Base-by-base conservation (phyloP, 306 rosid genomes). In the Quercus rubra region DNA sequence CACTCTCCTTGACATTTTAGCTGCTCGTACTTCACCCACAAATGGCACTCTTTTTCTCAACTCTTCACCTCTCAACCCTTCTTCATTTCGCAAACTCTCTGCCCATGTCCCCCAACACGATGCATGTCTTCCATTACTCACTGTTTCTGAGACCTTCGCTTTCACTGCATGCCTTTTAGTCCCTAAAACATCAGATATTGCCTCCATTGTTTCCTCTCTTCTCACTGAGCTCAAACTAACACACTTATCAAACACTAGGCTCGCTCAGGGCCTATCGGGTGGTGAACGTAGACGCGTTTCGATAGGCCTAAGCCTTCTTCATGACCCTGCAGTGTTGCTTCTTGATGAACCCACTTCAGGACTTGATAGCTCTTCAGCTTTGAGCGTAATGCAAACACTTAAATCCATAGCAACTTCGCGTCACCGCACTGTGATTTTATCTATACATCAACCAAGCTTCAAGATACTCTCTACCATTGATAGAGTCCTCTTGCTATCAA, bases 311-410 rank as follows among this genome's bases (percentile, higher is more conserved):
- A 83, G 92, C 61, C 97, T 94, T 20, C 97, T 94, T 28, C 99
- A 92, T 67, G 99, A 92, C 55, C 99, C 99, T 0, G 87, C 92
- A 0, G 88, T 94, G 3, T 43, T 94, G 15, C 91, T 94, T 10
- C 94, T 94, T 0, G 99, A 94, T 70, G 99, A 94, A 64, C 99
- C 99, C n/a, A 94, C 99, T 43, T 92, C 99, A 7, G 95, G 99
- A 0, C 97, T 94, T 8, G 97, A 94, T 68, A 91, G 97, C 33
- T 83, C 91, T 1, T 89, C 94, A 1, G 95, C 99, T 12, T 92
- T 87, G 83, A 92, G 92, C 54, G 90, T 94, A 38, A 89, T 94
- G 84, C 97, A 90, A 28, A 90, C 90, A 14, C 89, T 95, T 4
- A 92, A 87, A 73, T 87, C 97, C 41, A 85, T 90, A 9, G 91